Conservation (phyloP, 495 filamentous ascomycete species). For the Tirmania nivea region DNA sequence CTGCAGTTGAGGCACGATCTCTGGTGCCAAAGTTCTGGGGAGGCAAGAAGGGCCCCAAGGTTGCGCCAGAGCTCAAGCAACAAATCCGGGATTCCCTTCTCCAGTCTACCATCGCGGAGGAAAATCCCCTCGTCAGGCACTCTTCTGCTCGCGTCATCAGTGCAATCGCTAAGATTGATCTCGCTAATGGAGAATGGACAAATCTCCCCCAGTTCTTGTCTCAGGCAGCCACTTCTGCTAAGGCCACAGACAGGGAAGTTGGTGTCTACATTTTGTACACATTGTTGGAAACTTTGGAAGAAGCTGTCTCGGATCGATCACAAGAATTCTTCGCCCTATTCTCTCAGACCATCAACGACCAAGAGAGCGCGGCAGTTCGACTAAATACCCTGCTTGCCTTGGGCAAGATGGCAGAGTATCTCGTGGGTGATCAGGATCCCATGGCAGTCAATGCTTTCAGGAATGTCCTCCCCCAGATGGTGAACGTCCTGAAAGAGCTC, state of each 20-base stretch:
- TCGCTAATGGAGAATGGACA: slow-evolving; percentile 68
- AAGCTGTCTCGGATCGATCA: slow-evolving; percentile 55
- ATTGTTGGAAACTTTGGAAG: slow-evolving; percentile 63
- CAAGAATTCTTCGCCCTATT: slow-evolving; percentile 64
- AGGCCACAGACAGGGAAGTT: slow-evolving; percentile 64
- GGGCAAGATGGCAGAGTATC: slow-evolving; percentile 64
- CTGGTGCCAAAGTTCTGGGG: slow-evolving; percentile 73
- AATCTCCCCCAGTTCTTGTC: slow-evolving; percentile 57
- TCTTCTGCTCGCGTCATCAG: slow-evolving; percentile 73
- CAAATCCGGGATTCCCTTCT: slow-evolving; percentile 63
- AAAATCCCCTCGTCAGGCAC: slow-evolving; percentile 52
- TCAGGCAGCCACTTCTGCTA: slow-evolving; percentile 45
- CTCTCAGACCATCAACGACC: slow-evolving; percentile 67
- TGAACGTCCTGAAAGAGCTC: slow-evolving; percentile 62
- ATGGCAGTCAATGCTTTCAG: slow-evolving; percentile 51
- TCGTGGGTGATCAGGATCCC: slow-evolving; percentile 66
- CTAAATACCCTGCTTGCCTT: slow-evolving; percentile 90
- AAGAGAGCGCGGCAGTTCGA: slow-evolving; percentile 73
- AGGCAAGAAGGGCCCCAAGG: slow-evolving; percentile 12
- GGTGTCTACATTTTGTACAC: slow-evolving; percentile 84
- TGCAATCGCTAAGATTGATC: slow-evolving; percentile 63
- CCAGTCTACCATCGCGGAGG: slow-evolving; percentile 57
- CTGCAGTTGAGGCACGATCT: slow-evolving; percentile 66
- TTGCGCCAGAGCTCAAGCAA: slow-evolving; percentile 34
- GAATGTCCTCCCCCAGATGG: slow-evolving; percentile 65